Conservation (phyloP, 805 yeast genomes). For the Wickerhamiella galacta region DNA sequence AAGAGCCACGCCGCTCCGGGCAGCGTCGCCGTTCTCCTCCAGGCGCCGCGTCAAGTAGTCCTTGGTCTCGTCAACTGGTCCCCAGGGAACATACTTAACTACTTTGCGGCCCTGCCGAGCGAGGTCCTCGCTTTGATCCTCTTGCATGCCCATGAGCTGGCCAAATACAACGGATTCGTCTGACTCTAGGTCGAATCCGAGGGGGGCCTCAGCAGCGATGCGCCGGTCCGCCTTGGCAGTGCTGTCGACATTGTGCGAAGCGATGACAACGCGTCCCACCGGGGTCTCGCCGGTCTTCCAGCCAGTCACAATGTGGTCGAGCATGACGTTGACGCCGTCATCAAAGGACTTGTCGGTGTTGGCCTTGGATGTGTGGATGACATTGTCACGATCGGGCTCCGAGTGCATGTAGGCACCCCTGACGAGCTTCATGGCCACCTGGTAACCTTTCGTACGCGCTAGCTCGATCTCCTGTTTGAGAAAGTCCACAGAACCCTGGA, state of each 20-base stretch:
- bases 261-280: conserved; percentile 48
- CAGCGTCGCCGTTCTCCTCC: conserved; percentile 78
- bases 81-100: conserved; percentile 95
- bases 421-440: conserved; percentile 74
- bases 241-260: conserved; percentile 77
- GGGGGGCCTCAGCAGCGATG: conserved; percentile 23
- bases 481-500: conserved; percentile 50
- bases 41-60: conserved; percentile 76
- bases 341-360: conserved; percentile 72
- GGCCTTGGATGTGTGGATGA: conserved; percentile 58
- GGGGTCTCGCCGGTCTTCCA: conserved; percentile 43
- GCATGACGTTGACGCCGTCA: conserved; percentile 44
- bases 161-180: conserved; percentile 50
- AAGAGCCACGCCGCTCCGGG: conserved; percentile 18
- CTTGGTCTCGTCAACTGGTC: conserved; percentile 86
- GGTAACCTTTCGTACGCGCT: conserved; percentile 45
- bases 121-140: conserved; percentile 63
- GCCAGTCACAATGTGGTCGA: conserved; percentile 35
- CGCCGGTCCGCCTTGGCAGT: conserved; percentile 51
- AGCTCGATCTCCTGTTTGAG: conserved; percentile 44
- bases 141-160: conserved; percentile 92
- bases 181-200: conserved; percentile 12
- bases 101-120: conserved; percentile 52
- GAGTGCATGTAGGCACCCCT: conserved; percentile 93
- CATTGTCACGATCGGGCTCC: conserved; percentile 49